Evolutionary conservation across 2,329 filamentous ascomycete species (phyloP).

Genomic region (Aaosphaeria pasadenensis): DNA sequence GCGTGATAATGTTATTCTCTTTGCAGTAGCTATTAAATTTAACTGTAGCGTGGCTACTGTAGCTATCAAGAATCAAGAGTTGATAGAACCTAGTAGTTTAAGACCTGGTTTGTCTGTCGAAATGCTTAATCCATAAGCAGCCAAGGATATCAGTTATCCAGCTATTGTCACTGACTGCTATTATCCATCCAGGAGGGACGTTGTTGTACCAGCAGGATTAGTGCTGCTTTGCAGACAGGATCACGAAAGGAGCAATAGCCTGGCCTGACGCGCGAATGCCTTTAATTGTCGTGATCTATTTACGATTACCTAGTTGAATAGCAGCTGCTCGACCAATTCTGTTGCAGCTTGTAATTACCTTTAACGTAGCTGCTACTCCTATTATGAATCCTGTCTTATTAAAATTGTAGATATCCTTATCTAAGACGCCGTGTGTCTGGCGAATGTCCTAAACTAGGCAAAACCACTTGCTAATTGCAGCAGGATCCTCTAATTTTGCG

Average conservation of each 20-base stretch:
- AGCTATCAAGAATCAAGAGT: constrained; percentile 29
- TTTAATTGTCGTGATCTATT: constrained; percentile 5
- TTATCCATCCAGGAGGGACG: constrained; percentile 1
- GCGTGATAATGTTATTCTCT: constrained; percentile 3
- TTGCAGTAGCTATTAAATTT: constrained; percentile 1
- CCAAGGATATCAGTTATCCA: constrained; percentile 32
- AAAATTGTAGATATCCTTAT: constrained; percentile 7
- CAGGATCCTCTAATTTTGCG: constrained; percentile 3
- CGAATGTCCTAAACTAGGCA: constrained; percentile 2
- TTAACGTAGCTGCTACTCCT: constrained; percentile 1
- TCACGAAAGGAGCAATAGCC: constrained; percentile 4
- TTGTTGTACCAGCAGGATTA: neutral
- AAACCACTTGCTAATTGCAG: constrained; percentile 2
- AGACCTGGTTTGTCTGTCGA: constrained; percentile 25
- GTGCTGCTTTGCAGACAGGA: constrained; percentile 1
- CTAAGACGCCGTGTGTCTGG: constrained; percentile 1
- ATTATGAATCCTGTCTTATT: constrained; percentile 7
- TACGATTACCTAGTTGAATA: constrained; percentile 1
- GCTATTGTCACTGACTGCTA: constrained; percentile 22
- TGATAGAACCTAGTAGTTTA: constrained; percentile 21
- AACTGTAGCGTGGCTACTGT: neutral
- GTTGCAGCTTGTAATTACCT: constrained; percentile 4
- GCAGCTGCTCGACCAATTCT: neutral
- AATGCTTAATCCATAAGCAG: constrained; percentile 32
- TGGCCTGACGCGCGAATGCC: constrained; percentile 1